Percentiles rank a stretch among this genome's conserved stretches.
These are phyloP conservation scores for Sphagnum fallax DNA, from an alignment of 228 moss, liverwort and hornwort genomes.

Conservation along the genomic window DNA sequence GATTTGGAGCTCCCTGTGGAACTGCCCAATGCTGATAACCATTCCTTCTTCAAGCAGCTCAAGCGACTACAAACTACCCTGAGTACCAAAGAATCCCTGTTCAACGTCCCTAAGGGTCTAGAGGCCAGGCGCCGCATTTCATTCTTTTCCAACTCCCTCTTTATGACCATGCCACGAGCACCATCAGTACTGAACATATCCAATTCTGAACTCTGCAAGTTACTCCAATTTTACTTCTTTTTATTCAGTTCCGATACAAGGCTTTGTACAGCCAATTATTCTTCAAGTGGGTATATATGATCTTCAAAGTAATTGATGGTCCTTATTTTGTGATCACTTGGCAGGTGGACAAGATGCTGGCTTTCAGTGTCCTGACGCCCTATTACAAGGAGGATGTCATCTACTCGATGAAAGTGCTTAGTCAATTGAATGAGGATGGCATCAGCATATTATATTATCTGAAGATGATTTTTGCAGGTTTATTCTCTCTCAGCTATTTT, in stretches of 20 bases:
- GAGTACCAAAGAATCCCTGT: conserved; percentile 60
- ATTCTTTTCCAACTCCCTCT: conserved; percentile 95
- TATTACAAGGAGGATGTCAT: conserved; percentile 89
- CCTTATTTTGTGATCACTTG: neutral
- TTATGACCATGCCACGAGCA: conserved; percentile 98
- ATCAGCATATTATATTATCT: conserved; percentile 80
- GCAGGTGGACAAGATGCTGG: conserved; percentile 87
- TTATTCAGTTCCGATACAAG: neutral
- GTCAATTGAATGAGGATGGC: conserved; percentile 74
- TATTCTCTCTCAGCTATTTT: neutral
- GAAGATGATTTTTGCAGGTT: conserved; percentile 72
- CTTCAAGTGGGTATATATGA: too few species aligned
- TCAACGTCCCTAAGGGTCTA: conserved; percentile 70
- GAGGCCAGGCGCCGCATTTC: conserved; percentile 87
- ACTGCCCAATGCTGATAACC: conserved; percentile 36
- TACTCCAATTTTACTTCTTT: neutral
- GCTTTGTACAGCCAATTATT: too few species aligned
- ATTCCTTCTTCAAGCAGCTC: conserved; percentile 70
- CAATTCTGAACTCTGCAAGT: neutral
- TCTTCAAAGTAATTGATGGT: neutral
- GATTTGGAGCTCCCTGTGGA: conserved; percentile 47
- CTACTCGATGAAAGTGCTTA: conserved; percentile 59
- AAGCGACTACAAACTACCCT: conserved; percentile 73
- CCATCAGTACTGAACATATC: conserved; percentile 40
- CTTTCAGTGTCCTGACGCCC: conserved; percentile 94